Evolutionary conservation across 495 filamentous ascomycete genomes (phyloP).

Genomic region (Copromyces sp.): DNA sequence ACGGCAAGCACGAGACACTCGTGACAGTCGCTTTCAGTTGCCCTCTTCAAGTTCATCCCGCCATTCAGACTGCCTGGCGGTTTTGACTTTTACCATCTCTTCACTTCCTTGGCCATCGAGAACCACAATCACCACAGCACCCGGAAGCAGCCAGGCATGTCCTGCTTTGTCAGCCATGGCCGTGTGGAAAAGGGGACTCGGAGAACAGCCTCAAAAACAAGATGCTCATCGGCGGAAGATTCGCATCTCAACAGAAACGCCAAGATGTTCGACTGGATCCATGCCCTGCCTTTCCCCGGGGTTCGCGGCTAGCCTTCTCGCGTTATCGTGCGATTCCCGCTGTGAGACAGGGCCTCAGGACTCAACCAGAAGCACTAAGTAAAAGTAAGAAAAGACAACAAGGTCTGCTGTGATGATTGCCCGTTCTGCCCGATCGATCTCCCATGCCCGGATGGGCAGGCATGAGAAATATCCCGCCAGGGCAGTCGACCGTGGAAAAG

Average conservation of each 20-base stretch:
- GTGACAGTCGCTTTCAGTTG: neutral
- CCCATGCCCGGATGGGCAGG: neutral
- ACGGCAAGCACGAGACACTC: neutral
- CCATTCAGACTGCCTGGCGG: neutral
- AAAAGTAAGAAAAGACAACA: neutral
- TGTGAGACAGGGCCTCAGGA: neutral
- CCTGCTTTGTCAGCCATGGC: neutral
- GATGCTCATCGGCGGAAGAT: neutral
- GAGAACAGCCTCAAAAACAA: neutral
- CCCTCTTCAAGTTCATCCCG: neutral
- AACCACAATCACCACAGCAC: neutral
- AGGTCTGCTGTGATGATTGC: neutral
- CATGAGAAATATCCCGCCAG: neutral
- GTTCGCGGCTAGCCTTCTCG: neutral
- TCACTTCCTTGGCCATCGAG: neutral
- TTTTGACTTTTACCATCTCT: neutral
- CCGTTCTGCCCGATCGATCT: neutral
- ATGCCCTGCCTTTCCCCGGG: neutral
- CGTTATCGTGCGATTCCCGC: neutral
- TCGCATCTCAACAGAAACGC: neutral
- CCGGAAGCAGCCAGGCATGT: neutral
- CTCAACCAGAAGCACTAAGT: neutral
- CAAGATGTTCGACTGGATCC: neutral
- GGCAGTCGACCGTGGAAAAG: neutral
- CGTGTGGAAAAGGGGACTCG: neutral